phyloP scores from a whole-genome alignment of 2,329 filamentous ascomycete genomes.

The Botrytis fabae region DNA sequence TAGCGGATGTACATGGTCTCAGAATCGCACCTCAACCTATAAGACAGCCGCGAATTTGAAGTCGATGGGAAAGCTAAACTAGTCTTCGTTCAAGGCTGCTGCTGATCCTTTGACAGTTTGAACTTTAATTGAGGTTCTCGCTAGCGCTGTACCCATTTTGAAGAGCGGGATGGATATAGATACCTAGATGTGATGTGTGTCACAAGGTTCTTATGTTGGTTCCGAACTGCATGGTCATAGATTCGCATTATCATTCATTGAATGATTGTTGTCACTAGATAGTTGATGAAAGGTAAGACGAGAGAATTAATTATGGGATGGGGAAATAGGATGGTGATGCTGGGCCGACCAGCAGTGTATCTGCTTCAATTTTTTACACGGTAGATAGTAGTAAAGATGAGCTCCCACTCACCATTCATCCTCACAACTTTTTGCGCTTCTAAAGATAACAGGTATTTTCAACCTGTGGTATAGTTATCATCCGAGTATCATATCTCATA shows the following conservation, averaged over 20 bases:
- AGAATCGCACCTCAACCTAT: neutral
- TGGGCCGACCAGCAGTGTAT: no score
- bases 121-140: neutral
- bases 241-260: fast-evolving
- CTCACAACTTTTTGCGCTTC: neutral
- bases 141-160: neutral
- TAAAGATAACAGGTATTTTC: neutral
- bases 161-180: neutral
- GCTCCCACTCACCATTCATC: neutral
- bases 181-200: no score
- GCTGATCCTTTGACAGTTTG: no score
- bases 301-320: neutral
- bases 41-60: neutral
- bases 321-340: neutral
- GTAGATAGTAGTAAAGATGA: neutral
- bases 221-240: fast-evolving
- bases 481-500: neutral
- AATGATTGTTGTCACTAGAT: neutral
- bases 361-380: no score
- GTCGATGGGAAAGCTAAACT: no score
- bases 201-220: neutral
- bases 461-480: neutral
- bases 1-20: neutral
- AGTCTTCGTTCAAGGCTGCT: no score
- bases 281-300: neutral